Base-by-base conservation (phyloP, 306 rosid species). In the Begonia peltatifolia region DNA sequence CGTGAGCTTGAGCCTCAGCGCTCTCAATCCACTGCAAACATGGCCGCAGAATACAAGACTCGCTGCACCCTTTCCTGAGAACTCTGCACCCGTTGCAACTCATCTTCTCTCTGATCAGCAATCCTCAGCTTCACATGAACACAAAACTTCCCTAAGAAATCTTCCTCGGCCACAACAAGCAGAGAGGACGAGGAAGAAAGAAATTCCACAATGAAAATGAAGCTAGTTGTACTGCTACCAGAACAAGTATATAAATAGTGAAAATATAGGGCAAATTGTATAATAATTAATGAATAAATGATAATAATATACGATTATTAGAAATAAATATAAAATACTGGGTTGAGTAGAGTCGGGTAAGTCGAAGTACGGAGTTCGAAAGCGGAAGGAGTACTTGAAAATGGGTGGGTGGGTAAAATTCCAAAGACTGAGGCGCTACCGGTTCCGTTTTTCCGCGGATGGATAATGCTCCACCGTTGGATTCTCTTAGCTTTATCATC, bases 391-490 rank as follows among this genome's bases (percentile, higher is more conserved):
- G 23, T 20, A 20, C 23, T 30, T 30, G 38, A 30, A 30, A 23
- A 9, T 54, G 67, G 14, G 62, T 49, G 56, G 69, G 52, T 50
- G 76, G 61, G 74, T 52, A 78, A 75, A 81, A 79, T 83, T 86
- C 93, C 95, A 77, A 86, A 68, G 85, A 52, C 41, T 67, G 67
- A 69, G 93, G 93, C 69, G 70, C 62, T 70, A 80, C 83, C 95
- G 95, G 95, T 84, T 86, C 84, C 95, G 93, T 75, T 93, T 86
- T 78, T 86, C 93, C 95, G 93, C 95, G 82, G 73, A 77, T 68
- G 82, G 76, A 75, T 71, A 86, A 75, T 76, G 77, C 85, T 79
- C 69, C 73, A 59, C 95, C 95, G 95, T 86, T 79, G 70, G 95
- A 82, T 86, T 77, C 64, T 55, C 57, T 66, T 38, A 30, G 18